Conservation (phyloP, 495 filamentous ascomycete genomes). For the Annulohypoxylon moriforme region DNA sequence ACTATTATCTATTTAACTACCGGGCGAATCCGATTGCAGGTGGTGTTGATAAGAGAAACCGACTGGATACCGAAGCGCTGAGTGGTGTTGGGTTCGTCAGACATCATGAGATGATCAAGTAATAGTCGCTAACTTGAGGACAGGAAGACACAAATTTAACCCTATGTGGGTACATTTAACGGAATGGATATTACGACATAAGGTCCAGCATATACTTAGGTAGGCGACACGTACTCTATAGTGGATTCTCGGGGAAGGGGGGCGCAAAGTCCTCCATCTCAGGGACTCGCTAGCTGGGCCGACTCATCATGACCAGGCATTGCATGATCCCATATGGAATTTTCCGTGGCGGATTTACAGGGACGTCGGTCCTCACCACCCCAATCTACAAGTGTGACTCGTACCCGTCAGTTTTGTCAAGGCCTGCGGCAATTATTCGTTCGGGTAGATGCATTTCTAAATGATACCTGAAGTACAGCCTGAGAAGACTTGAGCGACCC, state of each 20-base stretch:
- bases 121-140: slow-evolving; percentile 34
- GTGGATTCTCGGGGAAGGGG: background rate
- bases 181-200: slow-evolving; percentile 1
- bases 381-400: slow-evolving; percentile 23
- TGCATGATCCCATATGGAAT: slow-evolving; percentile 20
- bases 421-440: slow-evolving; percentile 38
- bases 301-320: slow-evolving; percentile 13
- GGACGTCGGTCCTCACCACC: slow-evolving; percentile 27
- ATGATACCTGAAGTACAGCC: slow-evolving; percentile 44
- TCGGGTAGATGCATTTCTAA: slow-evolving; percentile 44
- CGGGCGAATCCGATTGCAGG: slow-evolving; percentile 81
- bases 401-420: slow-evolving; percentile 28
- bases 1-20: slow-evolving; percentile 98
- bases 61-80: slow-evolving; percentile 75
- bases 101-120: slow-evolving; percentile 59
- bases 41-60: slow-evolving; percentile 82
- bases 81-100: slow-evolving; percentile 93
- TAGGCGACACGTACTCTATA: slow-evolving; percentile 9
- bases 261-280: slow-evolving; percentile 1
- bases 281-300: slow-evolving; percentile 17
- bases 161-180: background rate
- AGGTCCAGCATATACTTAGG: background rate
- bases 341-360: slow-evolving; percentile 22
- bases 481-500: slow-evolving; percentile 37
- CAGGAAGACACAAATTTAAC: slow-evolving; percentile 50